A percentile compares a stretch with the other conserved stretches of the same genome.
Conservation (phyloP, 1,284 basidiomycete species). For the Phylloboletellus chloephorus region DNA sequence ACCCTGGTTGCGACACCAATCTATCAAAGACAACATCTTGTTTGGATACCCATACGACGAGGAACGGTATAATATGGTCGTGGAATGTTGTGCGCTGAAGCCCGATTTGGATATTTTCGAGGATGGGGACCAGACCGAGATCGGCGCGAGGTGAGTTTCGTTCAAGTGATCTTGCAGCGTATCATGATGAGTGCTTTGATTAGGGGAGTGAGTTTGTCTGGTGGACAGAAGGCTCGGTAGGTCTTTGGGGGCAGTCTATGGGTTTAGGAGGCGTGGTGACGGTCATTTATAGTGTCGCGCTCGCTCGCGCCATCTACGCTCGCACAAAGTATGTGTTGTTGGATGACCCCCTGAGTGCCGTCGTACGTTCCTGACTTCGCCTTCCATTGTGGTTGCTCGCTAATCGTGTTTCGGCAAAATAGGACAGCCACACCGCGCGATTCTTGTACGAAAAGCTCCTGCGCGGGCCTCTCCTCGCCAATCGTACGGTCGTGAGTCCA, state of each 20-base stretch:
- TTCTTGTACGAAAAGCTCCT: slow-evolving; percentile 51
- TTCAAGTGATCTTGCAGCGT: not conserved
- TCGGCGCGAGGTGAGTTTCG: slow-evolving; percentile 29
- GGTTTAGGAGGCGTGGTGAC: slow-evolving; percentile 2
- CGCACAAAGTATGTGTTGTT: slow-evolving; percentile 46
- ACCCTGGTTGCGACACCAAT: slow-evolving; percentile 52
- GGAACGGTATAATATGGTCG: slow-evolving; percentile 37
- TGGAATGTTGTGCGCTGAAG: slow-evolving; percentile 59
- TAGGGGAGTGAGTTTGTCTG: slow-evolving; percentile 45
- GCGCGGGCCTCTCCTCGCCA: slow-evolving; percentile 48
- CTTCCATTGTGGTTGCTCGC: not conserved
- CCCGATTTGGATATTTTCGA: slow-evolving; percentile 50
- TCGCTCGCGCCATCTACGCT: slow-evolving; percentile 54
- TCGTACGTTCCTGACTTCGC: slow-evolving; percentile 32
- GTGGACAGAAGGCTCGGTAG: slow-evolving; percentile 50
- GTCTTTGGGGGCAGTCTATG: not conserved
- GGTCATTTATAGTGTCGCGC: slow-evolving; percentile 39
- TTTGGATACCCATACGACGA: slow-evolving; percentile 43
- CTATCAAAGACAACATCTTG: slow-evolving; percentile 43
- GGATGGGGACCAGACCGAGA: slow-evolving; percentile 35
- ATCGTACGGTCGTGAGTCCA: slow-evolving; percentile 54
- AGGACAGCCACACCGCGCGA: slow-evolving; percentile 60
- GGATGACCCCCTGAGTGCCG: slow-evolving; percentile 57
- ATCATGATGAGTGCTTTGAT: slow-evolving; percentile 1
- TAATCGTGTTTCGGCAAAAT: slow-evolving; percentile 2